phyloP scores from a whole-genome alignment of 2,329 filamentous ascomycete genomes.

The Neofusicoccum sp. region DNA sequence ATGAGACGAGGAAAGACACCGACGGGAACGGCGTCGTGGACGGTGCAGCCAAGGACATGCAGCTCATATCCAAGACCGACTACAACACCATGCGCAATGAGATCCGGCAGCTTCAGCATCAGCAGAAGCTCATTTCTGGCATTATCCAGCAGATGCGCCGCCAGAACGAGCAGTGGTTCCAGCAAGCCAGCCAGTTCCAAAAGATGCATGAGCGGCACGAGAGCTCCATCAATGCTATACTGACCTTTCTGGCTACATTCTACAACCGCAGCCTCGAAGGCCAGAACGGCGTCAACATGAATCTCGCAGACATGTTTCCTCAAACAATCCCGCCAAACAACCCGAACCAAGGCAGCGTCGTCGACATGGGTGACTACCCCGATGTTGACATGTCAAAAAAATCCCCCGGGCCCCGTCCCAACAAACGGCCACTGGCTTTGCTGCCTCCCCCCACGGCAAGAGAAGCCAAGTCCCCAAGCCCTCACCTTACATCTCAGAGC shows the following conservation, averaged over 20 bases:
- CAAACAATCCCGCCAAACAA: constrained; percentile 59
- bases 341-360: constrained; percentile 60
- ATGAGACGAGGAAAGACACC: constrained; percentile 52
- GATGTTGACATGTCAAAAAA: constrained; percentile 35
- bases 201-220: constrained; percentile 94
- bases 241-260: constrained; percentile 94
- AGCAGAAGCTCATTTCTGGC: constrained; percentile 82
- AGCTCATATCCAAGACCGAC: constrained; percentile 68
- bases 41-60: constrained; percentile 41
- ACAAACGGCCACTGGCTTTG: constrained; percentile 40
- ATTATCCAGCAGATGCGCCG: constrained; percentile 79
- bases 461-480: constrained; percentile 27
- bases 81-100: constrained; percentile 77
- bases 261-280: constrained; percentile 93
- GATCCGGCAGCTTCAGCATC: constrained; percentile 77
- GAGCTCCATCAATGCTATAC: constrained; percentile 97
- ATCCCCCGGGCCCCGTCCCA: constrained; percentile 38
- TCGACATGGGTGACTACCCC: constrained; percentile 62
- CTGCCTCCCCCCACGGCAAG: constrained; percentile 37
- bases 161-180: constrained; percentile 86
- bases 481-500: constrained; percentile 1
- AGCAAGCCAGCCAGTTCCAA: constrained; percentile 87
- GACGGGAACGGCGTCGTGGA: constrained; percentile 34
- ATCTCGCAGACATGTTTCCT: constrained; percentile 81
- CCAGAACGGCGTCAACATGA: constrained; percentile 76